Conservation (phyloP, 164 flowering plant species). For the Chimonanthus salicifolius region DNA sequence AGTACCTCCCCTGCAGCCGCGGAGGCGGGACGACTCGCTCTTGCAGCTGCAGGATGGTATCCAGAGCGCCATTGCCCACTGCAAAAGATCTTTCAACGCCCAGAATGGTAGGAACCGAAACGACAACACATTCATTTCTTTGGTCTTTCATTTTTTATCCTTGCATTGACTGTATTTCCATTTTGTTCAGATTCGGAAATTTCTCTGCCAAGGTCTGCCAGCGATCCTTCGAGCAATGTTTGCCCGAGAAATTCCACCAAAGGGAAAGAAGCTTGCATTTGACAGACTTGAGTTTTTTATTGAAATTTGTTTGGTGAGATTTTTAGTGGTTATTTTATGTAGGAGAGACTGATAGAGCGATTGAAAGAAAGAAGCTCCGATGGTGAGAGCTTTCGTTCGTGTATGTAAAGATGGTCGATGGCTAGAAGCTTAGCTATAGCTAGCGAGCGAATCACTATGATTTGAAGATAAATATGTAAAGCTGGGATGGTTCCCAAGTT, state of each 20-base stretch:
- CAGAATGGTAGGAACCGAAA: conserved; percentile 39
- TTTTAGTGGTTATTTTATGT: neutral
- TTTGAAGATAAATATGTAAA: neutral
- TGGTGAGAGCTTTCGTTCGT: neutral
- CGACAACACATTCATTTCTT: neutral
- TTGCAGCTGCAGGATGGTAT: conserved; percentile 85
- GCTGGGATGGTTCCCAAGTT: neutral
- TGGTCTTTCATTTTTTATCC: too few species aligned
- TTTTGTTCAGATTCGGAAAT: conserved; percentile 8
- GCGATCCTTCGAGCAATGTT: neutral
- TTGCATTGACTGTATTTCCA: neutral
- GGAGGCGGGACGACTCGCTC: conserved; percentile 72
- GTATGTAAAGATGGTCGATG: too few species aligned
- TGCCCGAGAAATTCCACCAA: conserved; percentile 8
- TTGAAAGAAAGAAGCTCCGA: neutral
- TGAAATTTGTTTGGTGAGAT: neutral
- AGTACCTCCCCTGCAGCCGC: conserved; percentile 12
- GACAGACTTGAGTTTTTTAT: neutral
- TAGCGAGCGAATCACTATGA: neutral
- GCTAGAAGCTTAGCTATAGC: too few species aligned
- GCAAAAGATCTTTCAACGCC: conserved; percentile 76
- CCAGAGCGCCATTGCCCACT: conserved; percentile 84
- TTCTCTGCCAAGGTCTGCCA: neutral
- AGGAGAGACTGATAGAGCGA: neutral
- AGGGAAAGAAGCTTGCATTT: conserved; percentile 12